A percentile compares a stretch with the other conserved stretches of the same genome.
Evolutionary conservation across 2,329 filamentous ascomycete genomes (phyloP).

Genomic region (Aspergillus hortae): DNA sequence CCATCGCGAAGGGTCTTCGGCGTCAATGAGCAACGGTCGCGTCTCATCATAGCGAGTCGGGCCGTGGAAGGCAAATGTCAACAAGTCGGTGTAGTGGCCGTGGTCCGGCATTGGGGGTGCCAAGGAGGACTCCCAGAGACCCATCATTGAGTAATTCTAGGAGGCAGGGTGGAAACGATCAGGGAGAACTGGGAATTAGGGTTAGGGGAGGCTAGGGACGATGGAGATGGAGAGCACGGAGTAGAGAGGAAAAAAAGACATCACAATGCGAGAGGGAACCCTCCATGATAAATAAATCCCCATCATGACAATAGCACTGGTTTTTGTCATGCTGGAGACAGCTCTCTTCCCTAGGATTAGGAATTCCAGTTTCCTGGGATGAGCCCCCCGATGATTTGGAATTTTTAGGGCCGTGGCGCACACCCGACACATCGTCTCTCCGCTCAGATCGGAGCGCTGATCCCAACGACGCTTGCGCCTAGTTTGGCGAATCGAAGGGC

Average conservation of each 20-base stretch:
- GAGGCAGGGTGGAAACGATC: background rate
- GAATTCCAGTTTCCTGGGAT: conserved; percentile 12
- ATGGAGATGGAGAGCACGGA: background rate
- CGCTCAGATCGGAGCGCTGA: conserved; percentile 18
- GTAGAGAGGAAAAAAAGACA: background rate
- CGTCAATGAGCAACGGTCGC: conserved; percentile 43
- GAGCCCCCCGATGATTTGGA: conserved; percentile 19
- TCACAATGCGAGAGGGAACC: background rate
- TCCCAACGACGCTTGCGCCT: conserved; percentile 15
- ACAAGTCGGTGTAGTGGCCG: conserved; percentile 34
- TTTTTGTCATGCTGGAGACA: conserved; percentile 15
- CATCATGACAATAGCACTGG: background rate
- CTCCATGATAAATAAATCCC: conserved; percentile 13
- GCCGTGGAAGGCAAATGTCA: conserved; percentile 40
- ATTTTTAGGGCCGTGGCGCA: conserved; percentile 21
- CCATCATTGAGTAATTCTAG: conserved; percentile 16
- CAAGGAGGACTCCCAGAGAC: conserved; percentile 22
- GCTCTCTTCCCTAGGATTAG: conserved; percentile 1
- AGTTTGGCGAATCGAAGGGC: conserved; percentile 11
- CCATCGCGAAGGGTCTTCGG: conserved; percentile 34
- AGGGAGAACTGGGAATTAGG: background rate
- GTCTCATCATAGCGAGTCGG: conserved; percentile 32
- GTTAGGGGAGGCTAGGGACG: background rate
- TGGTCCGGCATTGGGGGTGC: conserved; percentile 12
- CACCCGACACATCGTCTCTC: conserved; percentile 14